phyloP scores from a whole-genome alignment of 2,329 filamentous ascomycete species.

The Arachnomyces sp. region DNA sequence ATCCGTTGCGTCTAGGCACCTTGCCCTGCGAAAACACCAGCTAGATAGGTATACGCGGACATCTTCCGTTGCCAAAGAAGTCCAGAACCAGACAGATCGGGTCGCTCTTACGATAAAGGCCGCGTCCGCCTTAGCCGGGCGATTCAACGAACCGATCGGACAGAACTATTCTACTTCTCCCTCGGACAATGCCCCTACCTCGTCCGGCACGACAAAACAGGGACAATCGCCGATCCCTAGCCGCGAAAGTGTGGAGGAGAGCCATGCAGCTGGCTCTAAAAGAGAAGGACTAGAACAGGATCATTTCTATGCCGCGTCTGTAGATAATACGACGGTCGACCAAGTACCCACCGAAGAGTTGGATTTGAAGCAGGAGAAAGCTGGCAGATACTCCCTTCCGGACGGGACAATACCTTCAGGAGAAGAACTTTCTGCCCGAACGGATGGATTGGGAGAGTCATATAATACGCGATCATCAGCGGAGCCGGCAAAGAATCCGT shows the following conservation, averaged over 20 bases:
- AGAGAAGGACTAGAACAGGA: constrained; percentile 42
- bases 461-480: constrained; percentile 15
- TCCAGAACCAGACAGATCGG: constrained; percentile 55
- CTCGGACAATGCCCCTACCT: constrained; percentile 13
- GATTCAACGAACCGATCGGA: constrained; percentile 45
- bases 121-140: constrained; percentile 51
- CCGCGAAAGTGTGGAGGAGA: constrained; percentile 15
- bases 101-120: constrained; percentile 55
- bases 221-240: constrained; percentile 8
- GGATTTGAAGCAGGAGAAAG: constrained; percentile 40
- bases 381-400: constrained; percentile 37
- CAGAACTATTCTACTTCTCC: constrained; percentile 3
- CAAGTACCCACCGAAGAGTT: constrained; percentile 27
- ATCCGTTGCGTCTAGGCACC: constrained; percentile 57
- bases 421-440: constrained; percentile 9
- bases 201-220: constrained; percentile 1
- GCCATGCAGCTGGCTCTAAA: constrained; percentile 1
- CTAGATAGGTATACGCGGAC: constrained; percentile 57
- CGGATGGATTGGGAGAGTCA: constrained; percentile 12
- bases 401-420: constrained; percentile 44
- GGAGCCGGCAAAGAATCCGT: constrained; percentile 18
- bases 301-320: constrained; percentile 42
- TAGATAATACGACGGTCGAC: constrained; percentile 33
- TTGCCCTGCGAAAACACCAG: constrained; percentile 53
- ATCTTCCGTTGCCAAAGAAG: constrained; percentile 55